A percentile compares a stretch with the other conserved stretches of the same genome.
These are phyloP conservation scores for Phytophthora ramorum DNA, from an alignment of 352 stramenopile species.

Conservation along the genomic window DNA sequence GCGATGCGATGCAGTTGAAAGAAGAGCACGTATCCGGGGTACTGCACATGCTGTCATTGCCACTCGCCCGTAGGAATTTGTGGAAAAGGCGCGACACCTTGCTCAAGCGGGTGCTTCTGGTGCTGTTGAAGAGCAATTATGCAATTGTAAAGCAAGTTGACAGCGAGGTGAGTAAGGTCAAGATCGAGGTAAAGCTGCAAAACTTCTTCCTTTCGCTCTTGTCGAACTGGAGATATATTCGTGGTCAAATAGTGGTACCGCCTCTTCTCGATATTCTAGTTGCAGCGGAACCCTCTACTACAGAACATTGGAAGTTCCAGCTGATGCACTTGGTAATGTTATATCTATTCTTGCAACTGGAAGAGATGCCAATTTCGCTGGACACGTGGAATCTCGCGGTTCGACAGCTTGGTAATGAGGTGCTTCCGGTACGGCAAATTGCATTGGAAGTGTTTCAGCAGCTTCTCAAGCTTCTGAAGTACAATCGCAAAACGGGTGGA, in stretches of 20 bases:
- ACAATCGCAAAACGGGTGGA: slow-evolving; percentile 3
- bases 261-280: slow-evolving; percentile 46
- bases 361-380: slow-evolving; percentile 48
- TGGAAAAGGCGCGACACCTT: slow-evolving; percentile 55
- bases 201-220: slow-evolving; percentile 62
- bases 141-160: slow-evolving; percentile 58
- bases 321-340: slow-evolving; percentile 76
- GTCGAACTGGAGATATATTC: slow-evolving; percentile 61
- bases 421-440: slow-evolving; percentile 70
- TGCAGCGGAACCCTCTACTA: slow-evolving; percentile 39
- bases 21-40: slow-evolving; percentile 50
- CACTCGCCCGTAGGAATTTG: slow-evolving; percentile 47
- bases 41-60: slow-evolving; percentile 48
- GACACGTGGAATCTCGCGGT: slow-evolving; percentile 64
- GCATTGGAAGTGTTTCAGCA: slow-evolving; percentile 59
- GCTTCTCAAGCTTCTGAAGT: slow-evolving; percentile 59
- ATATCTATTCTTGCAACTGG: slow-evolving; percentile 64
- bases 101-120: slow-evolving; percentile 48
- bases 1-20: slow-evolving; percentile 37
- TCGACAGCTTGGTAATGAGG: slow-evolving; percentile 58
- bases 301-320: slow-evolving; percentile 81
- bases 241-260: slow-evolving; percentile 12
- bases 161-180: slow-evolving; percentile 61
- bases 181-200: slow-evolving; percentile 63
- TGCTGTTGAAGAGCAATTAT: slow-evolving; percentile 57